Evolutionary conservation across 2,329 filamentous ascomycete species (phyloP), one percentile per base, ranked within the genome.

Genomic region (Beauveria varroae): DNA sequence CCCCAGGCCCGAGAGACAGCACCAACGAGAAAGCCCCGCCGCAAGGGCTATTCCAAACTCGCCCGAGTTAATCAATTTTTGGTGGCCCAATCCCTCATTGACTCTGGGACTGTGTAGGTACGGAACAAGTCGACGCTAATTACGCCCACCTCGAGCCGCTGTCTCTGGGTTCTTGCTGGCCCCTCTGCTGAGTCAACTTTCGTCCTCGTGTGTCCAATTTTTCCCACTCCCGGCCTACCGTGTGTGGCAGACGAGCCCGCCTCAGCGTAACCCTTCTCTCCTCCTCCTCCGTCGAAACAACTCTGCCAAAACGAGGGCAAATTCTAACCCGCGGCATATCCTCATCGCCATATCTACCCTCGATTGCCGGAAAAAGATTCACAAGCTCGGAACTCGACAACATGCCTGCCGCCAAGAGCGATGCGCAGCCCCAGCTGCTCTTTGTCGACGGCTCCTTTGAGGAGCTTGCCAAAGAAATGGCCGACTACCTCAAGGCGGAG

Each of bases 381-480:
- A 57, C 28, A 26, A 47, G 49, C 26, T 43, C 50, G 61, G 67
- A 34, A 69, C 69, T 49, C 62, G 62, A 63, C 64, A 70, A 64
- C 61, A 72, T 72, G 70, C 68, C 70, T 64, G 68, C 67, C 63
- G 65, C 73, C 66, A 76, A 73, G 67, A 72, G 72, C 67, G 69
- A 78, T 72, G 73, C 76, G 72, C 79, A 80, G 72, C 81, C 81
- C 62, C 81, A 86, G 77, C 80, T 85, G 70, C 81, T 88, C 74
- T 88, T 88, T 72, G 85, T 99, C 76, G 95, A 99, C 81, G 95
- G 95, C 76, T 85, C 86, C 71, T 96, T 97, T 76, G 87, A 92
- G 75, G 95, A 98, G 80, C 87, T 97, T 73, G 87, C 90, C 71
- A 87, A 90, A 76, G 95, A 99, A 80, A 90, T 99, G 81, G 92